Evolutionary conservation across 495 filamentous ascomycete genomes (phyloP), one percentile per base, ranked within the genome.

Genomic region (Hypoxylon lienhwacheense): DNA sequence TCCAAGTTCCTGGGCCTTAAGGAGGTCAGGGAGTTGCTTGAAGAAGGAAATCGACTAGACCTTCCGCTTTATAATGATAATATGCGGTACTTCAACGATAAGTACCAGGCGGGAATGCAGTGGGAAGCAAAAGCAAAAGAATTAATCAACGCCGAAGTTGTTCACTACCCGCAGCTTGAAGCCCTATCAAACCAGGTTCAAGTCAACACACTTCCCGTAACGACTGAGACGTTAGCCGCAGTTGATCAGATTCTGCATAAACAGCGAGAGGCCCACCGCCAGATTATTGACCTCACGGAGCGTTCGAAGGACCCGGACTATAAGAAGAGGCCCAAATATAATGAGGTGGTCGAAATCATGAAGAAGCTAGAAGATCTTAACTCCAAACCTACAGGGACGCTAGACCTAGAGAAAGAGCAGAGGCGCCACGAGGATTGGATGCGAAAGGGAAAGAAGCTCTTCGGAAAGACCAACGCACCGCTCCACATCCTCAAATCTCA

Each of bases 391-490:
- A 79, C 77, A 20, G 93, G 93, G 3, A 95, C 92, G 0, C 77
- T 95, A 35, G 93, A 99, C 67, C 78, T 99, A 16, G 93, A 99
- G 65, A 90, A 89, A 59, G 90, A 97, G 66, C 89, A 95, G 67
- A 95, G 91, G 66, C 85, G 89, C 8, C 93, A 99, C 59, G 93
- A 97, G 62, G 95, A 99, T 67, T 99, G 93, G 93, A 99, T 99
- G 93, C 77, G 93, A 32, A 89, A 91, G 60, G 93, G 93, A 21
- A 99, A 99, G 73, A 97, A 97, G 72, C 74, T 99, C 0, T 99
- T 99, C 60, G 95, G 95, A 28, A 99, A 99, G 71, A 91, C 95
- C 2, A 99, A 99, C 67, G 93, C 93, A 2, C 93, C 93, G 7
- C 70, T 99, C 21, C 93, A 97, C 64, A 99, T 99, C 54, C 73